These are phyloP conservation scores for Coprinopsis marcescibilis DNA, from an alignment of 768 basidiomycete genomes.

Conservation along the genomic window DNA sequence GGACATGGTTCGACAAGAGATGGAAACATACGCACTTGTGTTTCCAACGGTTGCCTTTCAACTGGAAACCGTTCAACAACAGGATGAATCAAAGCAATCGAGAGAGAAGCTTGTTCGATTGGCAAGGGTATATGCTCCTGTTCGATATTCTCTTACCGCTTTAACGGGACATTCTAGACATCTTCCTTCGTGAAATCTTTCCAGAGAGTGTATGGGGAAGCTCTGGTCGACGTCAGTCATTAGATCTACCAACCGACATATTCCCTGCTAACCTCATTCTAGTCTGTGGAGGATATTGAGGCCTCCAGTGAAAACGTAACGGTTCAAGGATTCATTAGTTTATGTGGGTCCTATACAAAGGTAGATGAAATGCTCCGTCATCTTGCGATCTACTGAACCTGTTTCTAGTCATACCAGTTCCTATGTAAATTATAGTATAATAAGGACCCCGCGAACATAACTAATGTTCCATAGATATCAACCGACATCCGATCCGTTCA, in stretches of 20 bases:
- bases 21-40: constrained; percentile 69
- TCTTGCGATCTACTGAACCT: constrained; percentile 12
- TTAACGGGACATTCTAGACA: constrained; percentile 41
- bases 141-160: constrained; percentile 1
- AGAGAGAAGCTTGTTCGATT: constrained; percentile 51
- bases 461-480: constrained; percentile 64
- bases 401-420: constrained; percentile 71
- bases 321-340: constrained; percentile 80
- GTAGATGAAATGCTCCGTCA: constrained; percentile 27
- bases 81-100: constrained; percentile 27
- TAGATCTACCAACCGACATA: neutral
- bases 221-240: constrained; percentile 56
- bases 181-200: constrained; percentile 61
- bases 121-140: constrained; percentile 46
- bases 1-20: constrained; percentile 61
- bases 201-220: constrained; percentile 66
- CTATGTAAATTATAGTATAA: constrained; percentile 81
- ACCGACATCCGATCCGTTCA: constrained; percentile 59
- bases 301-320: constrained; percentile 42
- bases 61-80: constrained; percentile 48
- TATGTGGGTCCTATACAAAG: constrained; percentile 70
- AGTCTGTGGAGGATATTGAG: constrained; percentile 69
- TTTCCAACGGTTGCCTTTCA: constrained; percentile 68
- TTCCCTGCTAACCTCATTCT: constrained; percentile 1
- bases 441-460: no score